Evolutionary conservation across 148 eudicot species (phyloP), one percentile per base, ranked within the genome.

Genomic region (Polygonum aviculare): DNA sequence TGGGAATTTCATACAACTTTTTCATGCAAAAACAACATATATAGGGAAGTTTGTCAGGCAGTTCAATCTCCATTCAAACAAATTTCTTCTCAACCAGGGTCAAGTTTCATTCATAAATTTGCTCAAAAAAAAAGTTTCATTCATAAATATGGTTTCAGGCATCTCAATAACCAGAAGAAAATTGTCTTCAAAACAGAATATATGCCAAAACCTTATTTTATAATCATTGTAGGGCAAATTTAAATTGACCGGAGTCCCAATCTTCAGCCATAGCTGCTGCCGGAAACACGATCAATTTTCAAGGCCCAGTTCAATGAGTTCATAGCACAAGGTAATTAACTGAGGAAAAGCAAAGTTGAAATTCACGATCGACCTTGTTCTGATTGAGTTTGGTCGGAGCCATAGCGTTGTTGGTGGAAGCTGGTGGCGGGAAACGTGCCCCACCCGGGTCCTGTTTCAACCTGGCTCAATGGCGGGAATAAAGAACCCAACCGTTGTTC

Each of bases 371-470:
- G 87, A 72, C 86, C 86, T 75, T 91, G 98, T 15, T 93, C 85
- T 76, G 88, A 44, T 44, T 44, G 88, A 69, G 75, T 80, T 83
- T 92, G 84, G 67, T 90, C 94, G 11, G 91, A 85, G 80, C 90
- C 90, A 81, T 86, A 85, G 83, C 91, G 85, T 84, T 83, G 93
- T 74, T 89, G 47, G 10, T 44, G 89, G 75, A 80, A 87, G 67
- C 86, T 74, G 63, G 78, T 78, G 74, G 90, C 77, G 73, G 80
- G 90, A 75, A 85, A 78, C 5, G 84, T 79, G 3, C 86, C 89
- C 98, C 98, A 92, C 16, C 77, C 78, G 10, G 87, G 72, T 19
- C 90, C 96, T 79, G 85, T 80, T 35, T 92, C 96, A 21, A 62
- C 75, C 49, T 86, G 95, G 84, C 69, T 82, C 77, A 78, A 63